Evolutionary conservation across 2,329 filamentous ascomycete genomes (phyloP), one percentile per base, ranked within the genome.

Genomic region (Immersiporthe knoxdaviesiana): DNA sequence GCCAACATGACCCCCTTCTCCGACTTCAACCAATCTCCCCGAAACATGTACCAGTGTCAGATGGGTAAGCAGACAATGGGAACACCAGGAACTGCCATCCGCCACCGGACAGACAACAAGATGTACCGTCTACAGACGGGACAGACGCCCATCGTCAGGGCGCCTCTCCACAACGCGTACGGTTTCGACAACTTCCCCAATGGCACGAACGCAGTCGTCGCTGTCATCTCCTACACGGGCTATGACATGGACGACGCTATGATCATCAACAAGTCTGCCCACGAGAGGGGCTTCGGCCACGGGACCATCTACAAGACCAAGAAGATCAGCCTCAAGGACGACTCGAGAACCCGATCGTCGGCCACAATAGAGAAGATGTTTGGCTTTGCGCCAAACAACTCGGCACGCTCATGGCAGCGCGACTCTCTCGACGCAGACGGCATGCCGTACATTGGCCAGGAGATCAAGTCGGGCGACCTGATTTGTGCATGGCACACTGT

Each of bases 201-300:
- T 78, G 96, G 96, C 37, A 94, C 90, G 76, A 99, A 99, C 76
- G 93, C 94, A 11, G 90, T 98, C 52, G 96, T 99, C 69, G 96
- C 96, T 70, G 97, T 99, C 79, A 97, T 99, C 72, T 97, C 95
- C 0, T 99, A 99, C 80, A 98, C 95, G 1, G 96, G 95, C 65
- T 99, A 98, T 82, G 96, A 99, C 85, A 99, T 99, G 96, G 96
- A 99, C 85, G 96, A 99, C 82, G 96, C 96, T 78, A 98, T 98
- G 95, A 98, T 99, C 78, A 85, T 99, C 78, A 98, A 98, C 85
- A 98, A 98, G 80, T 97, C 94, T 27, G 90, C 95, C 2, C 93
- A 97, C 79, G 96, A 99, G 81, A 90, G 96, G 74, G 96, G 96
- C 18, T 98, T 99, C 76, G 95, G 94, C 50, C 90, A 98, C 76